Percentiles rank a stretch among this genome's conserved stretches.
phyloP scores from a whole-genome alignment of 805 yeast species.

The Kazachstania viticola region DNA sequence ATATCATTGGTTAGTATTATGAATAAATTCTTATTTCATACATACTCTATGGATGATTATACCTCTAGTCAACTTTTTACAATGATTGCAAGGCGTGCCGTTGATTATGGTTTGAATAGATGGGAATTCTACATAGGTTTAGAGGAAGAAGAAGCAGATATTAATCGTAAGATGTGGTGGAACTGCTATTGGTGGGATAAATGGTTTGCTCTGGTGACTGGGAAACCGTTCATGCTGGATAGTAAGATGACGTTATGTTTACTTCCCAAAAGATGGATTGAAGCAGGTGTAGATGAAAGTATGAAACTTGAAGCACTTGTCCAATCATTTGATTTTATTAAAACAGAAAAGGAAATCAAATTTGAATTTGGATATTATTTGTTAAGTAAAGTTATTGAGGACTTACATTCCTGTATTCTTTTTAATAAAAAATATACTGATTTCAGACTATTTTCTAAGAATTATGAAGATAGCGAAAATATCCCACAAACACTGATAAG shows the following conservation, averaged over 20 bases:
- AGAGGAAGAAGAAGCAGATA: slow-evolving; percentile 7
- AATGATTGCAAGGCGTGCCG: background rate
- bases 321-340: slow-evolving; percentile 1
- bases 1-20: no score
- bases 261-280: slow-evolving; percentile 8
- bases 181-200: slow-evolving; percentile 12
- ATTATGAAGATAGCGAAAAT: no score
- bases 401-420: slow-evolving; percentile 3
- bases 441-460: slow-evolving; percentile 4
- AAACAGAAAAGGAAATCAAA: background rate
- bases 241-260: slow-evolving; percentile 5
- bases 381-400: slow-evolving; percentile 4
- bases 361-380: slow-evolving; percentile 4
- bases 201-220: slow-evolving; percentile 8
- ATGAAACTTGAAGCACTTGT: slow-evolving; percentile 7
- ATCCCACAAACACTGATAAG: no score
- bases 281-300: slow-evolving; percentile 6
- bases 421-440: slow-evolving; percentile 5
- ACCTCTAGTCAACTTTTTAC: no score
- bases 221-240: slow-evolving; percentile 5
- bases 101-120: slow-evolving; percentile 5
- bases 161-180: slow-evolving; percentile 11
- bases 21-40: no score
- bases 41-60: no score
- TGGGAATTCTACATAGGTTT: slow-evolving; percentile 11